Evolutionary conservation across 2,329 filamentous ascomycete species (phyloP).

Genomic region (Meredithiella fracta): DNA sequence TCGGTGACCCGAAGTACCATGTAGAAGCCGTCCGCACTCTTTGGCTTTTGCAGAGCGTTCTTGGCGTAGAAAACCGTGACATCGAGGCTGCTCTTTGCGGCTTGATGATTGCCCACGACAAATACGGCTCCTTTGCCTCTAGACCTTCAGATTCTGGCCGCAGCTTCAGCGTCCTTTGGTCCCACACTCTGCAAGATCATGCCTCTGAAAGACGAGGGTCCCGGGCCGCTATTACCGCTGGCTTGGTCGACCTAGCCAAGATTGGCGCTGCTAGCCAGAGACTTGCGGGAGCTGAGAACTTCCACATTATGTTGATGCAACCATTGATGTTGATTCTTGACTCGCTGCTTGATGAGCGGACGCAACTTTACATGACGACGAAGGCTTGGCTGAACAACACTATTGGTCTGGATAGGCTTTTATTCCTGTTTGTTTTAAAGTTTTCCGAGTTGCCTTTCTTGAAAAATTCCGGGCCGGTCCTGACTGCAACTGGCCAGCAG

Average conservation of each 20-base stretch:
- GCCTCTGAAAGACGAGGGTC: conserved; percentile 34
- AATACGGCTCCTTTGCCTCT: conserved; percentile 29
- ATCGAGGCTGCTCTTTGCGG: conserved; percentile 64
- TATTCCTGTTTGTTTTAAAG: conserved; percentile 43
- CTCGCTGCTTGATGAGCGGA: conserved; percentile 52
- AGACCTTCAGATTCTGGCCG: conserved; percentile 44
- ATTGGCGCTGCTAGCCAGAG: conserved; percentile 24
- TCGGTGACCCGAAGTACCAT: conserved; percentile 78
- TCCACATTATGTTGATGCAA: conserved; percentile 58
- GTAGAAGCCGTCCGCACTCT: conserved; percentile 78
- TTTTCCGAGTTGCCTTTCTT: conserved; percentile 40
- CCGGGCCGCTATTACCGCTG: conserved; percentile 18
- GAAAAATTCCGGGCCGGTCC: conserved; percentile 14
- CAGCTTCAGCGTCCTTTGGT: conserved; percentile 64
- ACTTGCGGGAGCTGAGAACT: conserved; percentile 42
- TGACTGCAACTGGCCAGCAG: conserved; percentile 4
- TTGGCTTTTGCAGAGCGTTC: conserved; percentile 65
- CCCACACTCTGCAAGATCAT: conserved; percentile 53
- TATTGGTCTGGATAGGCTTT: conserved; percentile 46
- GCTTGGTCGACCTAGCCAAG: conserved; percentile 10
- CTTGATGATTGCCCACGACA: conserved; percentile 44
- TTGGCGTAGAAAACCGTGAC: conserved; percentile 50
- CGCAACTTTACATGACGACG: conserved; percentile 59
- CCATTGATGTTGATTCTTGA: conserved; percentile 74
- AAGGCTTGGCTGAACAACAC: conserved; percentile 64